Evolutionary conservation across 2,329 filamentous ascomycete species (phyloP), one percentile per base, ranked within the genome.

Genomic region (Pseudogymnoascus sp.): DNA sequence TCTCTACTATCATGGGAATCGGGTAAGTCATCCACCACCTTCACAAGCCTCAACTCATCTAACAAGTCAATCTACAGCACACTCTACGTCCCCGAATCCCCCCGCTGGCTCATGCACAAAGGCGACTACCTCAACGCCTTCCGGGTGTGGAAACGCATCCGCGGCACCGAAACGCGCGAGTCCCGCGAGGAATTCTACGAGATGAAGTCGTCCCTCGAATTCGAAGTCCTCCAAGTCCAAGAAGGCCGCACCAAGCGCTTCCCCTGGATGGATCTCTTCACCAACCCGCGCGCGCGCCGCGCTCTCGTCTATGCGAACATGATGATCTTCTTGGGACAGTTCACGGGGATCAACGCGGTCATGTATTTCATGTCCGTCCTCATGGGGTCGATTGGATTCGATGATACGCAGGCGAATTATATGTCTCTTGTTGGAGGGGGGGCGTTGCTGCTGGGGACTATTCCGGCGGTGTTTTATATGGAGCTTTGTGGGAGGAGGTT

Each of bases 361-460:
- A 83, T 88, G 81, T 90, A 90, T 75, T 90, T 89, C 76, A 89
- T 90, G 86, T 81, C 79, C 0, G 79, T 84, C 0, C 76, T 91
- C 5, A 89, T 90, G 85, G 76, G 75, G 60, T 82, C 87, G 69
- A 85, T 90, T 46, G 87, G 87, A 11, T 90, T 90, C 74, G 73
- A 86, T 69, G 74, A 81, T 6, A 79, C 83, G 64, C 74, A 86
- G 60, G 76, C 85, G 14, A 89, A 86, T 64, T 90, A 89, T 79
- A 90, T 91, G 88, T 89, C 87, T 0, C 80, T 90, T 0, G 87
- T 91, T 12, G 88, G 88, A 2, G 87, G 88, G 25, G 87, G 85
- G 3, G 77, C 87, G 0, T 79, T 91, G 0, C 79, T 90, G 0
- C 69, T 91, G 14, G 87, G 87, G 21, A 87, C 86, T 0, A 86